Conservation (phyloP, 2,329 filamentous ascomycete genomes). For the Colletotrichum sansevieriae region DNA sequence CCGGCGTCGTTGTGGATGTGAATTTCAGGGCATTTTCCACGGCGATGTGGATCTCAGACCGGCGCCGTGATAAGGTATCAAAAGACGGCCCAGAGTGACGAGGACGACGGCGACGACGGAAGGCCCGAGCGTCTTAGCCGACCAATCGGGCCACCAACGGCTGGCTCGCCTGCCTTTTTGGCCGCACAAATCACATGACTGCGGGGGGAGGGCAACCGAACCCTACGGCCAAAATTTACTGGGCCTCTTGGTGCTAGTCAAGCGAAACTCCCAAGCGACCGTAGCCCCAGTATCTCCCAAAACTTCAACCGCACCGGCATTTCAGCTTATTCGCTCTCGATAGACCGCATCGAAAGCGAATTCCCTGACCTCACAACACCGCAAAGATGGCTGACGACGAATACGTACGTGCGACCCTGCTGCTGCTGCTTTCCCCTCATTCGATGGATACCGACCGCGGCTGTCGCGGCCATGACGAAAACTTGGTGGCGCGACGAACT, state of each 20-base stretch:
- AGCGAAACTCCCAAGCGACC: slow-evolving; percentile 40
- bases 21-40: slow-evolving; percentile 14
- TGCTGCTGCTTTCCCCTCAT: slow-evolving; percentile 22
- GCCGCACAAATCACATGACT: slow-evolving; percentile 35
- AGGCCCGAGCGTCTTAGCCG: not conserved
- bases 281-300: slow-evolving; percentile 35
- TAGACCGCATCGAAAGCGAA: slow-evolving; percentile 59
- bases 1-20: slow-evolving; percentile 2
- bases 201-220: slow-evolving; percentile 40
- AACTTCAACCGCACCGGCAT: slow-evolving; percentile 41
- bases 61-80: slow-evolving; percentile 6
- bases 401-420: slow-evolving; percentile 76
- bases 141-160: too few species aligned
- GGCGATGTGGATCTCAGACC: slow-evolving; percentile 16
- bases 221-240: slow-evolving; percentile 40
- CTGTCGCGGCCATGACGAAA: slow-evolving; percentile 26
- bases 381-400: slow-evolving; percentile 86
- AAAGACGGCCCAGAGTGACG: not conserved
- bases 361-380: slow-evolving; percentile 57
- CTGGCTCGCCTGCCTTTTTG: not conserved
- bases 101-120: not conserved
- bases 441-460: slow-evolving; percentile 25
- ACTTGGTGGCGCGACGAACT: slow-evolving; percentile 14
- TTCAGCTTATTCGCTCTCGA: slow-evolving; percentile 57
- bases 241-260: slow-evolving; percentile 26